Conservation (phyloP, 2,329 filamentous ascomycete species). For the Colletotrichum godetiae region DNA sequence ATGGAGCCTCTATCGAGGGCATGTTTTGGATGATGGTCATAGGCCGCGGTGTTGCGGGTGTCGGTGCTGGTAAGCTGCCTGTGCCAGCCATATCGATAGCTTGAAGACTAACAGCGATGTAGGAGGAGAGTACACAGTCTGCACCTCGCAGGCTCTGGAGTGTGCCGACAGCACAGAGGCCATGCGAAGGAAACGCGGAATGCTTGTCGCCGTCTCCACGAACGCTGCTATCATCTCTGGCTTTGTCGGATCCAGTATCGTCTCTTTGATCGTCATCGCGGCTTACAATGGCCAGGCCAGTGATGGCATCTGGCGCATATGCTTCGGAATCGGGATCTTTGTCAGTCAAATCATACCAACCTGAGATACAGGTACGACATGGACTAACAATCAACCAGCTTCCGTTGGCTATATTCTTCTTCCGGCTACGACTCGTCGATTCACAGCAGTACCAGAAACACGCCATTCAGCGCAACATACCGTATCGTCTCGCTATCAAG, state of each 20-base stretch:
- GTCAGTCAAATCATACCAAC: slow-evolving; percentile 35
- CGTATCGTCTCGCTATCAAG: slow-evolving; percentile 38
- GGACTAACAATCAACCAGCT: slow-evolving; percentile 5
- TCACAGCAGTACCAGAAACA: slow-evolving; percentile 53
- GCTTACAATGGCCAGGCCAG: slow-evolving; percentile 46
- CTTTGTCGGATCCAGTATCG: slow-evolving; percentile 53
- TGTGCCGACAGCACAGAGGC: slow-evolving; percentile 42
- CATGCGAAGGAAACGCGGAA: slow-evolving; percentile 42
- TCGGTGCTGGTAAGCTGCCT: slow-evolving; percentile 52
- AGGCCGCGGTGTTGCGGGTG: slow-evolving; percentile 58
- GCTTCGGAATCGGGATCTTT: slow-evolving; percentile 54
- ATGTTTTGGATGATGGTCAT: slow-evolving; percentile 65
- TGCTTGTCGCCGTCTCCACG: slow-evolving; percentile 52
- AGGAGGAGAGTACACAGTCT: slow-evolving; percentile 45
- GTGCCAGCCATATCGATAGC: accelerated
- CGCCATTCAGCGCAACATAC: slow-evolving; percentile 41
- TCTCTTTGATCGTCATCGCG: slow-evolving; percentile 57
- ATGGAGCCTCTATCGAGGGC: slow-evolving; percentile 53
- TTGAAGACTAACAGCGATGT: neutral
- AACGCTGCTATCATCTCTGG: slow-evolving; percentile 50
- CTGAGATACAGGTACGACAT: no score
- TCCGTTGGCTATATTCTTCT: slow-evolving; percentile 64
- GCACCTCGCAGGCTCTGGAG: slow-evolving; percentile 42
- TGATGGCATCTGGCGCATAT: slow-evolving; percentile 57
- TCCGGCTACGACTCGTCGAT: slow-evolving; percentile 62